Base-by-base conservation (phyloP, 805 yeast species). In the Wickerhamomyces bovis region DNA sequence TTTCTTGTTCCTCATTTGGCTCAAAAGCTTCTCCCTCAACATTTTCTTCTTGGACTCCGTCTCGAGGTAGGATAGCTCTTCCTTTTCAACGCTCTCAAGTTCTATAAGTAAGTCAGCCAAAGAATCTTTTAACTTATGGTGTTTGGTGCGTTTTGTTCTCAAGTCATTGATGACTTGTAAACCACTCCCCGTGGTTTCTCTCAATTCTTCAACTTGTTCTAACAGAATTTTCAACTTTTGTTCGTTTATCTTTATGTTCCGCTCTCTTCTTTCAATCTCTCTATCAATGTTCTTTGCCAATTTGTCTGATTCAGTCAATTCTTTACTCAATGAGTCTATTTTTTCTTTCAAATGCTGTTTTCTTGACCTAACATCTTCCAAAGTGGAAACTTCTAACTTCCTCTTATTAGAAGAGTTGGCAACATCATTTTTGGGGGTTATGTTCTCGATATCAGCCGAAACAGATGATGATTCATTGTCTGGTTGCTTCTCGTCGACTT, bases 81-180 rank as follows among this genome's bases (percentile, higher is more conserved):
- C 36, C n/a, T 41, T 25, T 19, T 53, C 54, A 25, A 54, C 26
- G 3, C 16, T 15, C 19, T 55, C 58, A 38, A 55, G 33, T 36
- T 51, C 48, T 7, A 47, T 41, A 23, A 53, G 36, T 20, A 41
- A 35, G 12, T 41, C 36, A 3, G 53, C 53, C 22, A 53, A 39
- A 12, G 48, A 39, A 10, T 42, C 44, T 19, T 49, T 53, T 33
- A 47, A 42, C 7, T 23, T 21, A 6, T 42, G 21, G 31, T 39
- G 36, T 11, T 45, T 39, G 1, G 43, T 41, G 36, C 47, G 44
- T 40, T 50, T 43, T 2, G 36, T 28, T 5, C 21, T 38, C n/a
- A 44, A 25, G 7, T 26, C 19, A 5, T 12, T 23, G 9, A 47
- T 42, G 7, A 10, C 6, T 4, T 46, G 40, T 18, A 46, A 28